phyloP scores from a whole-genome alignment of 352 stramenopile species.

The Halophytophthora batemanensis region DNA sequence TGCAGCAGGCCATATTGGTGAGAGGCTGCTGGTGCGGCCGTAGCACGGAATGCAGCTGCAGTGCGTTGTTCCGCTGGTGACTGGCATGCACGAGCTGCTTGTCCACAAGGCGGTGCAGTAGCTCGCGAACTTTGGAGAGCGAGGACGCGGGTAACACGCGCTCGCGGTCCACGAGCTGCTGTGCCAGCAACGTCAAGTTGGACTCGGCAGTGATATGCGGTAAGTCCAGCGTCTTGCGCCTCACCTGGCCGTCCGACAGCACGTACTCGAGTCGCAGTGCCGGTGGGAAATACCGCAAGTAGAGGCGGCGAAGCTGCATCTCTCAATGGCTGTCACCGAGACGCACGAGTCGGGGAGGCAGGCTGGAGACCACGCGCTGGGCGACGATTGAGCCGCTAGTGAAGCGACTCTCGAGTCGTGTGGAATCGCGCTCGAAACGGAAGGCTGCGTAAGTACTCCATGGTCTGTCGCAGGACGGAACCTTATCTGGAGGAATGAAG shows the following conservation, averaged over 20 bases:
- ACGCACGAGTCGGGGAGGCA: background rate
- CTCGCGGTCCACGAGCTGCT: slow-evolving; percentile 56
- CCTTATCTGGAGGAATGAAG: too few relatives aligned
- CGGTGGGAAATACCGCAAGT: slow-evolving; percentile 71
- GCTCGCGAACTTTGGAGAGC: slow-evolving; percentile 43
- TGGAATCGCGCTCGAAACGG: background rate
- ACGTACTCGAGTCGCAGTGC: slow-evolving; percentile 61
- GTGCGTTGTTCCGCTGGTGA: slow-evolving; percentile 20
- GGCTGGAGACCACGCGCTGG: background rate
- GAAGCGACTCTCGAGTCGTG: background rate
- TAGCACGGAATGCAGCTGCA: slow-evolving; percentile 37
- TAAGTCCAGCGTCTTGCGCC: slow-evolving; percentile 63
- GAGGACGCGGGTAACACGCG: slow-evolving; percentile 47
- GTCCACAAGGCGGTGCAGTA: slow-evolving; percentile 70
- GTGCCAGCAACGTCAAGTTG: slow-evolving; percentile 51
- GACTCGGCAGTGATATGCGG: slow-evolving; percentile 64
- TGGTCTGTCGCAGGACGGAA: too few relatives aligned
- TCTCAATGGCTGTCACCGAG: background rate
- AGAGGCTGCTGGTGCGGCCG: slow-evolving; percentile 59
- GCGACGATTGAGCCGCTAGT: background rate
- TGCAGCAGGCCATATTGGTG: slow-evolving; percentile 72
- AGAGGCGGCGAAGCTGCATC: slow-evolving; percentile 70
- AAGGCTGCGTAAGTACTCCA: background rate
- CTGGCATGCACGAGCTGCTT: slow-evolving; percentile 50
- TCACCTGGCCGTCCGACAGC: slow-evolving; percentile 40